These are phyloP conservation scores for Larix sibirica DNA, from an alignment of 83 land plant species.

Conservation along the genomic window DNA sequence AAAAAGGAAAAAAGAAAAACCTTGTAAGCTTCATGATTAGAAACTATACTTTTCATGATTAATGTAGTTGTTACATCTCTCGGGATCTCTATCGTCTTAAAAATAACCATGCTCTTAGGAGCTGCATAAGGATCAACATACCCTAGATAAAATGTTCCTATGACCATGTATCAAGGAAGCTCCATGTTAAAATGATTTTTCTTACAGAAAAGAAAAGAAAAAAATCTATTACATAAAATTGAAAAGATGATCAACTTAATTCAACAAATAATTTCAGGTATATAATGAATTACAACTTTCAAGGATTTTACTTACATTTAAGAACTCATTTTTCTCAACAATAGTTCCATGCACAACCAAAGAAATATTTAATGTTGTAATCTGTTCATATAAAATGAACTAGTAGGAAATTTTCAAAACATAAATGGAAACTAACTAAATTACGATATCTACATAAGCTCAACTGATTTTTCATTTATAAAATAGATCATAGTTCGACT, in stretches of 20 bases:
- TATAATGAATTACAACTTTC: not conserved
- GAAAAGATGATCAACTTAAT: not conserved
- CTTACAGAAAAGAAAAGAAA: not conserved
- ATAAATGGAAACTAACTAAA: not conserved
- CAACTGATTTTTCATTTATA: no score
- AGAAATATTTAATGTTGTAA: conserved; percentile 95
- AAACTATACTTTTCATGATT: conserved; percentile 85
- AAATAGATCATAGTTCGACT: no score
- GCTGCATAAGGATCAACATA: conserved; percentile 76
- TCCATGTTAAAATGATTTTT: not conserved
- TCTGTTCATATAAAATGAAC: conserved; percentile 50
- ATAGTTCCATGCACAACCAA: conserved; percentile 96
- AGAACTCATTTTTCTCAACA: conserved; percentile 67
- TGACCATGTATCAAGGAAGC: not conserved
- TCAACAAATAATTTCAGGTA: not conserved
- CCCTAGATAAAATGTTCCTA: conserved; percentile 46
- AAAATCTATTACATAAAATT: not conserved
- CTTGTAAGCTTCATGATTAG: conserved; percentile 97
- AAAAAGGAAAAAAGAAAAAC: conserved; percentile 29
- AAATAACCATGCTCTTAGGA: conserved; percentile 79
- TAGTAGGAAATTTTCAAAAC: not conserved
- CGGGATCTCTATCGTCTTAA: conserved; percentile 69
- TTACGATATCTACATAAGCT: not conserved
- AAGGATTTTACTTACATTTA: conserved; percentile 46
- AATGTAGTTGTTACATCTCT: conserved; percentile 88